phyloP scores from a whole-genome alignment of 306 rosid genomes.

The Malus domestica region DNA sequence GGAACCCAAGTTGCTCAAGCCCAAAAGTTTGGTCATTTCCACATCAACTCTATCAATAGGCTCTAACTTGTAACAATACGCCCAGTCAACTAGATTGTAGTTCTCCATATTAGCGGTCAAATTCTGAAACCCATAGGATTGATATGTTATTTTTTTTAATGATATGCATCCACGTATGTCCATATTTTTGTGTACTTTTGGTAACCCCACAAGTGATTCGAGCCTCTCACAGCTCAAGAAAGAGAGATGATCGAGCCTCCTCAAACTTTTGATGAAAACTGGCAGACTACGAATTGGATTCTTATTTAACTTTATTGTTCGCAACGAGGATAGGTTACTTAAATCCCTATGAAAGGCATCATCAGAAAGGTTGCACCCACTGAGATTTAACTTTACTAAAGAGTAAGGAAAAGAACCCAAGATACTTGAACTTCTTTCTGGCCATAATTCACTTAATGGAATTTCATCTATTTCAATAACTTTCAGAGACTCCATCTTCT shows the following conservation, averaged over 20 bases:
- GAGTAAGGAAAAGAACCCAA: too few relatives aligned
- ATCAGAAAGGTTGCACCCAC: not conserved
- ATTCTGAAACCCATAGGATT: not conserved
- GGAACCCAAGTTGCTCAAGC: not conserved
- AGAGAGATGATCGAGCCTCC: not conserved
- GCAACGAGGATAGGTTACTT: not conserved
- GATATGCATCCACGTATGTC: fast-evolving
- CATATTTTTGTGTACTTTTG: not conserved
- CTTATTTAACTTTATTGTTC: fast-evolving
- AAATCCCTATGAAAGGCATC: not conserved
- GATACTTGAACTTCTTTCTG: too few relatives aligned
- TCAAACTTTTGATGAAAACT: not conserved
- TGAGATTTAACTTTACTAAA: not conserved
- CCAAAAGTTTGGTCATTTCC: not conserved
- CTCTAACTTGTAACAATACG: not conserved
- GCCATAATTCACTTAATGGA: too few relatives aligned
- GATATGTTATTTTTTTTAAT: not conserved
- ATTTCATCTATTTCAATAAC: too few relatives aligned
- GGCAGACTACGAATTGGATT: not conserved
- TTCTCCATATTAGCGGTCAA: not conserved
- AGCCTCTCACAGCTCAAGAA: fast-evolving
- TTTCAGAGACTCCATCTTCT: too few relatives aligned
- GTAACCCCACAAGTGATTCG: not conserved
- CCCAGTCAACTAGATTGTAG: not conserved
- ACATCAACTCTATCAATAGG: not conserved